Evolutionary conservation across 1,284 basidiomycete species (phyloP), one percentile per base, ranked within the genome.

Genomic region (Cutaneotrichosporon curvatum): DNA sequence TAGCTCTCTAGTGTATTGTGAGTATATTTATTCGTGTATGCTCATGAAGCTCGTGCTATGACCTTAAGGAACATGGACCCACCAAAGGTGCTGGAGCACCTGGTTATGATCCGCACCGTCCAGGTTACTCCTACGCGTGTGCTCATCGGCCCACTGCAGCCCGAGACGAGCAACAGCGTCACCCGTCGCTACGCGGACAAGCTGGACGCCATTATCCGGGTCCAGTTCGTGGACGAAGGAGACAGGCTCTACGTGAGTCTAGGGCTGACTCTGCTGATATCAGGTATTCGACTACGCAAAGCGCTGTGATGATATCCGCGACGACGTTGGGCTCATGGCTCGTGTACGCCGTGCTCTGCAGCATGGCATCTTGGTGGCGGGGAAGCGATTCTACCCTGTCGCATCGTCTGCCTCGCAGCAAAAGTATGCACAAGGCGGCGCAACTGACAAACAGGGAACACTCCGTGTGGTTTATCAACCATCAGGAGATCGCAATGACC

Each of bases 121-220:
- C 56, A 63, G 18, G 63, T 73, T 4, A 73, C 70, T 0, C 71
- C 71, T 0, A 72, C 69, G 0, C 59, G 70, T 7, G 43, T 73
- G 2, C 56, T 73, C 9, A 58, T 73, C 18, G 58, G 62, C 28
- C 68, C 70, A 1, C 62, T 64, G 0, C 62, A 65, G 33, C 62
- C 62, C 34, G 70, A 73, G 51, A 62, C 66, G 0, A 70, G 66
- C 1, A 73, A 73, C 53, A 63, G 60, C 22, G 70, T 73, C 11
- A 65, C 68, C 0, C 57, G 70, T 10, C 40, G 49, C 16, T 70
- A 71, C 43, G 37, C 44, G 0, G 53, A 69, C 35, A 43, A 56
- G 12, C 48, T 68, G 1, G 65, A 72, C 40, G 65, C 59, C 23
- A 66, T 73, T 37, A 58, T 72, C 20, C 61, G 71, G 4, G 70